Evolutionary conservation across 2,329 filamentous ascomycete species (phyloP).

Genomic region (Mycosphaerella sp.): DNA sequence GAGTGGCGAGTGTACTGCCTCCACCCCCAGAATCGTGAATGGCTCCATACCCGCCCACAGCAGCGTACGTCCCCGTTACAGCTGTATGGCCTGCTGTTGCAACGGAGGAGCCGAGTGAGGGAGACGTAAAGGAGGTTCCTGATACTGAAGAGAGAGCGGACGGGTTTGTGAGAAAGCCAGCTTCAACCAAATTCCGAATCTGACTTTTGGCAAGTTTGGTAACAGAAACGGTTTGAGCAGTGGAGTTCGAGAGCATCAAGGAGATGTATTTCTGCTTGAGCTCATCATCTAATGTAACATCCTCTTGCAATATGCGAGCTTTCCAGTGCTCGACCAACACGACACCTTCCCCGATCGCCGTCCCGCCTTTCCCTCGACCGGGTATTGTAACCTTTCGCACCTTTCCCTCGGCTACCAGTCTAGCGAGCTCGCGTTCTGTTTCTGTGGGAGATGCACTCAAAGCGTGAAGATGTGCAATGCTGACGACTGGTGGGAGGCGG

Average conservation of each 20-base stretch:
- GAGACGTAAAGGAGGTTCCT: conserved; percentile 40
- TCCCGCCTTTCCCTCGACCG: conserved; percentile 51
- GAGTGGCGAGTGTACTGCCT: conserved; percentile 29
- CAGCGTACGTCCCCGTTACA: conserved; percentile 61
- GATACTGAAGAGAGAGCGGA: conserved; percentile 35
- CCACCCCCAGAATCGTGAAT: conserved; percentile 59
- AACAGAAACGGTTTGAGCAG: conserved; percentile 38
- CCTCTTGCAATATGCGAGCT: conserved; percentile 23
- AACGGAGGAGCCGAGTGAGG: conserved; percentile 43
- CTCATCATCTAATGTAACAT: conserved; percentile 27
- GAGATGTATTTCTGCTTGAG: conserved; percentile 48
- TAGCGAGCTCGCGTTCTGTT: conserved; percentile 61
- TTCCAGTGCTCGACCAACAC: conserved; percentile 54
- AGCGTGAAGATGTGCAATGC: conserved; percentile 59
- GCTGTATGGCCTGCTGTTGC: conserved; percentile 56
- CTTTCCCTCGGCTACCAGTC: conserved; percentile 51
- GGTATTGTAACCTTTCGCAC: conserved; percentile 59
- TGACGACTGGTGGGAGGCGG: conserved; percentile 57
- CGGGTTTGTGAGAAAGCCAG: conserved; percentile 58
- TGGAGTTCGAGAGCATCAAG: conserved; percentile 49
- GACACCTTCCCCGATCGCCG: conserved; percentile 57
- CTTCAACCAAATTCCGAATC: conserved; percentile 53
- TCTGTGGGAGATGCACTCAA: conserved; percentile 56
- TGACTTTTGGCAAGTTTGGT: conserved; percentile 43
- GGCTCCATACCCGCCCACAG: conserved; percentile 62